Conservation (phyloP, 257 asterid species). For the Solanum ossicruentum region DNA sequence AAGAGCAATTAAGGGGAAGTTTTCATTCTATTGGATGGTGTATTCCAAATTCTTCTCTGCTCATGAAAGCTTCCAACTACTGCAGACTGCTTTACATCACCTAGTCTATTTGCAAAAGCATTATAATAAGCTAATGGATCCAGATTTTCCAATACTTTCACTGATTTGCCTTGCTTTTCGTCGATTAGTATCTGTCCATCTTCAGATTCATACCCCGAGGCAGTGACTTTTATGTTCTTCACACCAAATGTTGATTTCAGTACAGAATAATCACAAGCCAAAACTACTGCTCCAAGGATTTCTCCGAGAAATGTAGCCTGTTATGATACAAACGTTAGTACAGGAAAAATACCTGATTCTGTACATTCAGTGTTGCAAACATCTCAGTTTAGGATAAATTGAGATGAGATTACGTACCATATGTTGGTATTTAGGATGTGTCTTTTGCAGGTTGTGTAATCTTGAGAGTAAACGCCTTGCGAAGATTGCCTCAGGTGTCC, state of each 20-base stretch:
- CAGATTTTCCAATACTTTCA: slow-evolving; percentile 45
- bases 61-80: slow-evolving; percentile 58
- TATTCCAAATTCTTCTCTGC: slow-evolving; percentile 55
- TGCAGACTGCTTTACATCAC: slow-evolving; percentile 46
- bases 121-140: slow-evolving; percentile 36
- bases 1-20: neutral
- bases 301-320: slow-evolving; percentile 76
- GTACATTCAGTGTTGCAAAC: neutral
- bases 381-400: neutral
- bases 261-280: slow-evolving; percentile 32
- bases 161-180: slow-evolving; percentile 29
- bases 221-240: slow-evolving; percentile 27
- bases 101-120: slow-evolving; percentile 36
- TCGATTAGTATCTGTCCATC: slow-evolving; percentile 39
- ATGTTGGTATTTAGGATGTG: slow-evolving; percentile 43
- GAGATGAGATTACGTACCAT: slow-evolving; percentile 32
- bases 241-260: slow-evolving; percentile 23
- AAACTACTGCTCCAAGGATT: slow-evolving; percentile 59
- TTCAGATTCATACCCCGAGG: slow-evolving; percentile 40
- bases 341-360: neutral
- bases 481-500: slow-evolving; percentile 56
- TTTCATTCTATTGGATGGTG: slow-evolving; percentile 3
- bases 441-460: slow-evolving; percentile 28
- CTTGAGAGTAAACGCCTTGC: slow-evolving; percentile 35
- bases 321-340: neutral